These are phyloP conservation scores for Atkinsonella texensis DNA, from an alignment of 2,329 filamentous ascomycete species.

Conservation along the genomic window DNA sequence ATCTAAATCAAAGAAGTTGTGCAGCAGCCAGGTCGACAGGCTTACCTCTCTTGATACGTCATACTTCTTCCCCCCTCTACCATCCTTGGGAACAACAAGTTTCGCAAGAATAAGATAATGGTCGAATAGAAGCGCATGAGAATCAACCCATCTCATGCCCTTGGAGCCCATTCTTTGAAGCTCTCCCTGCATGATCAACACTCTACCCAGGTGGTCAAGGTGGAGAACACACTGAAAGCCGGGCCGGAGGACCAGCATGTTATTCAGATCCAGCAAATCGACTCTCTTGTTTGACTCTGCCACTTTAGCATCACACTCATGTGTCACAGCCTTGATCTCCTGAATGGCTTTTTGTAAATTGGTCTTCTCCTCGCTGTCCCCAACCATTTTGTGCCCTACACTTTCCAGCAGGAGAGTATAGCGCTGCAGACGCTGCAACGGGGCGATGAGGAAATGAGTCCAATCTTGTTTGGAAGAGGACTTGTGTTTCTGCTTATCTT, in stretches of 20 bases:
- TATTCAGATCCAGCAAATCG: constrained; percentile 69
- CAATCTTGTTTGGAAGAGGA: constrained; percentile 75
- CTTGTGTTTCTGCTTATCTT: constrained; percentile 66
- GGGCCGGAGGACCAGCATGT: constrained; percentile 73
- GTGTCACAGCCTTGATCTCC: constrained; percentile 79
- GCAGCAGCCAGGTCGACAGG: neutral
- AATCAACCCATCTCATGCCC: constrained; percentile 87
- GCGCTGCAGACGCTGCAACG: constrained; percentile 83
- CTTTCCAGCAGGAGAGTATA: constrained; percentile 76
- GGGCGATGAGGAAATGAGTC: constrained; percentile 88
- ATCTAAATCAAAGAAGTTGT: constrained; percentile 4
- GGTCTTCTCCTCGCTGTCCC: constrained; percentile 79
- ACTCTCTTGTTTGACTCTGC: constrained; percentile 89
- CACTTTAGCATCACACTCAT: constrained; percentile 86
- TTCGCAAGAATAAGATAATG: constrained; percentile 94
- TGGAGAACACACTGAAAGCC: constrained; percentile 86
- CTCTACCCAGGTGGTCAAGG: constrained; percentile 83
- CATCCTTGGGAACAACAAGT: constrained; percentile 55
- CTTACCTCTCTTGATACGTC: constrained; percentile 83
- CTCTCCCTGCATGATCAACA: constrained; percentile 81
- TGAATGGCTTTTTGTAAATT: constrained; percentile 77
- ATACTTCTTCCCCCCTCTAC: constrained; percentile 67
- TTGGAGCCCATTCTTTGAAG: constrained; percentile 80
- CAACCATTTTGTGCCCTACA: constrained; percentile 70
- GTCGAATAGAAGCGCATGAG: constrained; percentile 86